Percentiles rank a stretch among this genome's conserved stretches.
phyloP scores from a whole-genome alignment of 805 yeast genomes.

The Candida bentonensis region DNA sequence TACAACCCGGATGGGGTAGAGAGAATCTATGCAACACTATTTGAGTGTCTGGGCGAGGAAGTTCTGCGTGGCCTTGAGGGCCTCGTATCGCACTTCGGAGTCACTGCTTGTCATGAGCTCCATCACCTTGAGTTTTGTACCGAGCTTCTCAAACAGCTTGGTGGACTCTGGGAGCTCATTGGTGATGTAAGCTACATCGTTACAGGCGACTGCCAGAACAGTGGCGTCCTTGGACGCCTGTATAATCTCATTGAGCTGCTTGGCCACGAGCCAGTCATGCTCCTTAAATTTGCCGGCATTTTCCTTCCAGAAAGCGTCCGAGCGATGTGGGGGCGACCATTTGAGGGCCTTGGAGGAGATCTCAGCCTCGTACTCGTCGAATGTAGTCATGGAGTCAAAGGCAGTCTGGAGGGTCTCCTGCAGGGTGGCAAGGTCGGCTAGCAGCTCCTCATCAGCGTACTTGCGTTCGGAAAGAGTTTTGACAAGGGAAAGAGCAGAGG shows the following conservation, averaged over 20 bases:
- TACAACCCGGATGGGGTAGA: no score
- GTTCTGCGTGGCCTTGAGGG: conserved; percentile 87
- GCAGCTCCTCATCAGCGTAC: conserved; percentile 88
- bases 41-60: conserved; percentile 69
- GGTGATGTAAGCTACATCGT: conserved; percentile 51
- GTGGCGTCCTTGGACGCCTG: conserved; percentile 17
- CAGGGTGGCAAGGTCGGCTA: conserved; percentile 51
- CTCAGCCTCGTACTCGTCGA: conserved; percentile 84
- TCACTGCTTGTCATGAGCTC: conserved; percentile 64
- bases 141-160: conserved; percentile 35
- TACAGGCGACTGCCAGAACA: conserved; percentile 45
- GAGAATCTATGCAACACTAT: not conserved
- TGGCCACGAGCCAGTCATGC: conserved; percentile 58
- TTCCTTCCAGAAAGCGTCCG: conserved; percentile 80
- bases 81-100: conserved; percentile 85
- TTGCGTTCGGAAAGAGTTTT: conserved; percentile 68
- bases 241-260: conserved; percentile 34
- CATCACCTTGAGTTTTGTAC: conserved; percentile 75
- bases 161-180: conserved; percentile 49
- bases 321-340: conserved; percentile 89
- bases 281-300: conserved; percentile 66
- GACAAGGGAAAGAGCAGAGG: conserved; percentile 58
- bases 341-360: conserved; percentile 61
- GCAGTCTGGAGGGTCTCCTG: conserved; percentile 52
- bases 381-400: conserved; percentile 68